Conservation (phyloP, 1,284 basidiomycete species). For the Malassezia caprae region DNA sequence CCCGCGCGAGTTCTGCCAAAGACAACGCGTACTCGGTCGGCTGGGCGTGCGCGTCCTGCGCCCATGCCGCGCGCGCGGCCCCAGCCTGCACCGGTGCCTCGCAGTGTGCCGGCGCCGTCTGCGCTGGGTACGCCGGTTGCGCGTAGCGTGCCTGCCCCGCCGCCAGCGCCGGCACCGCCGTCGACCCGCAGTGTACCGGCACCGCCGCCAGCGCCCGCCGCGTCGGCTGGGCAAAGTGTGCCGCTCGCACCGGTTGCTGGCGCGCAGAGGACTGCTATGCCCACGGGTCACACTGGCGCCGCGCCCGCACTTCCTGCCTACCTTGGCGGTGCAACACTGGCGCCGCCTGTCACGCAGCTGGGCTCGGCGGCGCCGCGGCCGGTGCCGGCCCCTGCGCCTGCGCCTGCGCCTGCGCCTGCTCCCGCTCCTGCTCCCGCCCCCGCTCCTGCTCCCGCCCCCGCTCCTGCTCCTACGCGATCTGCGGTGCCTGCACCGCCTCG, state of each 20-base stretch:
- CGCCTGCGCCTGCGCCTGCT: constrained; percentile 18
- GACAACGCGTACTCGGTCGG: neutral
- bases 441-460: constrained; percentile 51
- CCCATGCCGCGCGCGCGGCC: constrained; percentile 23
- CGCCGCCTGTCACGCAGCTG: constrained; percentile 11
- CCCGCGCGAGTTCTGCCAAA: constrained; percentile 56
- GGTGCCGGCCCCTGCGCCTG: neutral
- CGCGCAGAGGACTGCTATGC: neutral
- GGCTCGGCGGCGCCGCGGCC: neutral
- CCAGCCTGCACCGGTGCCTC: constrained; percentile 28
- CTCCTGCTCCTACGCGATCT: constrained; percentile 52
- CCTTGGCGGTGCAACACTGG: neutral
- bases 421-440: constrained; percentile 19
- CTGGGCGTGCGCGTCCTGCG: constrained; percentile 27
- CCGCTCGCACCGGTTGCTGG: constrained; percentile 4
- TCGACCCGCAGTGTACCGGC: constrained; percentile 54
- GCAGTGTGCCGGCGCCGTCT: constrained; percentile 20
- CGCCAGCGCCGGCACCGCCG: constrained; percentile 48
- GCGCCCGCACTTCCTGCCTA: constrained; percentile 1
- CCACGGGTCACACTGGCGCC: neutral
- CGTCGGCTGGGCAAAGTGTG: constrained; percentile 6
- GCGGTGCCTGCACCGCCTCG: constrained; percentile 53
- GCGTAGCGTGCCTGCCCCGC: neutral
- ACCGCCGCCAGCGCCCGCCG: constrained; percentile 2
- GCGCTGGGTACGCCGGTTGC: neutral